Conservation (phyloP, 1,284 basidiomycete genomes). For the Peniophora sp. region DNA sequence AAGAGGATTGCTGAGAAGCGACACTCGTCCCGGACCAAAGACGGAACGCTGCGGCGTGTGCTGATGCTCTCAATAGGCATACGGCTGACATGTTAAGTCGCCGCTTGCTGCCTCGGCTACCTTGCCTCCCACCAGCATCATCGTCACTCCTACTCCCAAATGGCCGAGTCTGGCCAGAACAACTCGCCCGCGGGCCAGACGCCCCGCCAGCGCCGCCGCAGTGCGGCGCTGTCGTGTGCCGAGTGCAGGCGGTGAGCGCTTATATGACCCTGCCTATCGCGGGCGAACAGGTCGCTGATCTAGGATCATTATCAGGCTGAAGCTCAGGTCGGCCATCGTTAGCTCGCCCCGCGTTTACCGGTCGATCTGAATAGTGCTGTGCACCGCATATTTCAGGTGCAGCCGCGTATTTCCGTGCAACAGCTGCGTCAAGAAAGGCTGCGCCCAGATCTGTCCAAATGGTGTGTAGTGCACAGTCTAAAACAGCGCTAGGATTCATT, state of each 20-base stretch:
- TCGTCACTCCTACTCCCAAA: too few relatives aligned
- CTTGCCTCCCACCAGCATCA: too few relatives aligned
- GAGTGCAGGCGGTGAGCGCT: conserved; percentile 48
- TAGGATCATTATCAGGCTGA: conserved; percentile 33
- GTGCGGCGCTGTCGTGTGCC: conserved; percentile 48
- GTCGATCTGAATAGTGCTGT: conserved; percentile 3
- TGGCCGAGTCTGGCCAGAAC: too few relatives aligned
- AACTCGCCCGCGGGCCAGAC: background rate
- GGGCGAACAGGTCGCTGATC: conserved; percentile 3
- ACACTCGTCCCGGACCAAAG: too few relatives aligned
- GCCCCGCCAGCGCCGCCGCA: conserved; percentile 32
- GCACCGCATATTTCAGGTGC: conserved; percentile 30
- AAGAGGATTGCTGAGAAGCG: too few relatives aligned
- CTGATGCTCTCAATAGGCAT: too few relatives aligned
- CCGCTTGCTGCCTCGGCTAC: too few relatives aligned
- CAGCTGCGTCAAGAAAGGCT: conserved; percentile 63
- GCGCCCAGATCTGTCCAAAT: conserved; percentile 55
- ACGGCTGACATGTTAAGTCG: too few relatives aligned
- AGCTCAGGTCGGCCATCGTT: conserved; percentile 43
- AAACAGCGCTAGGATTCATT: too few relatives aligned
- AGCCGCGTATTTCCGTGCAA: conserved; percentile 58
- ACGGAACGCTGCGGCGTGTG: too few relatives aligned
- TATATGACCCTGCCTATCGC: conserved; percentile 1
- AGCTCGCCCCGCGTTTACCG: conserved; percentile 2
- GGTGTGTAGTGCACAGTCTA: too few relatives aligned